Evolutionary conservation across 306 rosid species (phyloP), one percentile per base, ranked within the genome.

Genomic region (Inga leiocalycina): DNA sequence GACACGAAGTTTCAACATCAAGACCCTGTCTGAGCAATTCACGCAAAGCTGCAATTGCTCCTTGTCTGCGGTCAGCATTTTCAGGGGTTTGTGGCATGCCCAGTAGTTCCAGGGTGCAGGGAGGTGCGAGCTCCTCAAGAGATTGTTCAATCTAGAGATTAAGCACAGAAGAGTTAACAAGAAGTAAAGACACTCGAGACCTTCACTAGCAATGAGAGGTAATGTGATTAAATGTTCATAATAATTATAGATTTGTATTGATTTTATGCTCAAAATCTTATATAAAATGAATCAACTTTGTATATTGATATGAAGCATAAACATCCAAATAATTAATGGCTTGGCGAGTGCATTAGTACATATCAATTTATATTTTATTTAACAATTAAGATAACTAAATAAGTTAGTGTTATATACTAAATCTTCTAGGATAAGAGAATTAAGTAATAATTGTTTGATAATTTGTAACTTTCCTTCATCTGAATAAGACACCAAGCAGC

Each of bases 61-160:
- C 97, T 75, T 62, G 91, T 87, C 97, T 89, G 77, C 99, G 82
- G 70, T 94, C 98, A 78, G 89, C 88, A 88, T 91, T 89, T 86
- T 86, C 94, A 80, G 92, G 91, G 77, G 84, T 80, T 73, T 84
- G 91, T 75, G 97, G 86, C 90, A 97, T 82, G 86, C 91, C 92
- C 85, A 97, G 78, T 82, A 94, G 81, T 86, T 97, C 99, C 88
- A 97, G 86, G 43, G 97, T 92, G 89, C 99, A 97, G 76, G 98
- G 95, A 69, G 98, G 98, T 49, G 99, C 98, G 75, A 97, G 98
- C 84, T 92, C 99, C 90, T 97, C 99, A 84, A 97, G 93, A 83
- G 98, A 97, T 89, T 92, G 97, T 92, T 97, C 99, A 77, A 97
- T 92, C 98, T 97, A 80, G 75, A 87, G 84, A 84, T 39, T 79